Base-by-base conservation (phyloP, 192 early-diverging fungal genomes). In the Borealophlyctis nickersoniae region DNA sequence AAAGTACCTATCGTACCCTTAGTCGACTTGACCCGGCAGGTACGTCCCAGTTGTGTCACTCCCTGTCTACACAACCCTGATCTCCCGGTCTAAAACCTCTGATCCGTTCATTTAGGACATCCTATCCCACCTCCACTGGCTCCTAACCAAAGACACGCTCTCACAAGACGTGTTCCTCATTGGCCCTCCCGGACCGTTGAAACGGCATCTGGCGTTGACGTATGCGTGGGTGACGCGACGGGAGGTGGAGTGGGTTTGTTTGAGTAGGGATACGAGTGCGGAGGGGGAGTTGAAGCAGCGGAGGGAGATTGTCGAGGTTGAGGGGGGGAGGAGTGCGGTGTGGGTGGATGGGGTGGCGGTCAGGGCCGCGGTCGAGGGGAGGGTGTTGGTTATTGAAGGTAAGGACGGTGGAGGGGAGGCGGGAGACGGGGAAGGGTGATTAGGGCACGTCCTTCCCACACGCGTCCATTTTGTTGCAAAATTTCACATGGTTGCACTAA, bases 161-260 rank as follows among this genome's bases (percentile, higher is more conserved):
- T 78, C 84, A 3, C 91, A 92, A 77, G 89, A 92, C 67, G 87
- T 91, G 71, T 92, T 92, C 67, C 75, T 92, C 56, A 80, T 89
- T 34, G 89, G 83, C 13, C 88, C 87, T 27, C 88, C 89, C 13
- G 89, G 88, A 22, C 74, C 79, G 27, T 75, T 89, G 52, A 83
- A 85, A 50, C 83, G 88, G 45, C 70, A 77, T 31, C 55, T 91
- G 29, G 82, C 85, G 5, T 73, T 89, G 67, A 87, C 83, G 67
- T 92, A 90, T 75, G 81, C 85, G 9, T 74, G 87, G 67, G 58
- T 92, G 68, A 86, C 84, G 32, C 68, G 77, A 45, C 62, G 84
- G 7, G 86, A 88, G 63, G 78, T 88, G 30, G 91, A 93, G 65
- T 92, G 90, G 58, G 83, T 90, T 9, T 75, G 81, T 22, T 66